phyloP scores from a whole-genome alignment of 116 monocot species.

The Posidonia oceanica region DNA sequence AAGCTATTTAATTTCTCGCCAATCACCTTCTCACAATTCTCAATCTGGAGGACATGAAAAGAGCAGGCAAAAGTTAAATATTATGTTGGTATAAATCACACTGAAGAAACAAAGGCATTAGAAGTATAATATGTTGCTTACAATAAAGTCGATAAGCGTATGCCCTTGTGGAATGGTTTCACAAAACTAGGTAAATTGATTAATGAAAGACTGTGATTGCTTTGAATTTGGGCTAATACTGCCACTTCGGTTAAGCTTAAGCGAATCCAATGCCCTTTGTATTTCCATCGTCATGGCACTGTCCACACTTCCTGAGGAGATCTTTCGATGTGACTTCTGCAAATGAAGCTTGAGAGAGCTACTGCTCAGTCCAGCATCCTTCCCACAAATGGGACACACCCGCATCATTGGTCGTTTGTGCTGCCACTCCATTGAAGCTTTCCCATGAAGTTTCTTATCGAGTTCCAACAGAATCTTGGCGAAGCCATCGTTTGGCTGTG shows the following conservation, averaged over 20 bases:
- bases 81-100: no score
- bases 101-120: no score
- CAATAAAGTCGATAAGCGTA: background rate
- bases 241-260: conserved; percentile 43
- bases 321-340: conserved; percentile 64
- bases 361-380: conserved; percentile 83
- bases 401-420: conserved; percentile 65
- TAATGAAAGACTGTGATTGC: conserved; percentile 10
- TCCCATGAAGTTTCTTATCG: conserved; percentile 58
- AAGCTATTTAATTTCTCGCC: background rate
- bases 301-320: conserved; percentile 77
- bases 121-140: background rate
- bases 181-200: background rate
- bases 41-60: no score
- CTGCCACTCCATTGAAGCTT: conserved; percentile 87
- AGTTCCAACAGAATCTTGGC: conserved; percentile 55
- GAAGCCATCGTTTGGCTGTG: conserved; percentile 94
- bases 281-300: conserved; percentile 78
- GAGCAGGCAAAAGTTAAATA: no score
- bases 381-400: conserved; percentile 86
- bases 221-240: conserved; percentile 37
- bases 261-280: conserved; percentile 46
- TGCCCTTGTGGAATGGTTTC: background rate
- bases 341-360: conserved; percentile 91
- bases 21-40: no score